Evolutionary conservation across 805 yeast genomes (phyloP).

Genomic region (Myxozyma vanderwaltii): DNA sequence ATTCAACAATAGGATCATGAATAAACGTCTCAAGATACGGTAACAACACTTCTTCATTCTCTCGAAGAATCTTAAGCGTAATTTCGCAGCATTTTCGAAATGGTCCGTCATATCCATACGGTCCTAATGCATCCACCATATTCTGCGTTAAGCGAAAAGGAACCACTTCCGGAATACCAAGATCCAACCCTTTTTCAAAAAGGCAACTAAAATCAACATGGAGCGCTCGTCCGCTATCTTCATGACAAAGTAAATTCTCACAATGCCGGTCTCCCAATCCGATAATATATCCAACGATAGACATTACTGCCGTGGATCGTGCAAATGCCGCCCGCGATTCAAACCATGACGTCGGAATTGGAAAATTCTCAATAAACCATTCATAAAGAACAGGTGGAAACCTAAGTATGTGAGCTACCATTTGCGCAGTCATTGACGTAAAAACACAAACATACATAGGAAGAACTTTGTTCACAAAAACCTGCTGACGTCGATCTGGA

Average conservation of each 20-base stretch:
- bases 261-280: slow-evolving; percentile 97
- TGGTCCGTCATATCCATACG: slow-evolving; percentile 85
- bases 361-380: slow-evolving; percentile 87
- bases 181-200: slow-evolving; percentile 74
- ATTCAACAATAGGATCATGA: slow-evolving; percentile 88
- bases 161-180: slow-evolving; percentile 86
- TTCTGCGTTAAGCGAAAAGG: slow-evolving; percentile 92
- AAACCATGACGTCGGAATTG: slow-evolving; percentile 90
- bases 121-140: slow-evolving; percentile 85
- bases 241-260: slow-evolving; percentile 79
- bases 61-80: slow-evolving; percentile 68
- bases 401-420: slow-evolving; percentile 14
- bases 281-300: slow-evolving; percentile 89
- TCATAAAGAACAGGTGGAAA: slow-evolving; percentile 74
- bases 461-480: slow-evolving; percentile 19
- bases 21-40: slow-evolving; percentile 89
- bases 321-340: slow-evolving; percentile 72
- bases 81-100: slow-evolving; percentile 86
- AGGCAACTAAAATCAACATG: slow-evolving; percentile 98
- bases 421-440: no score
- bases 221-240: slow-evolving; percentile 72
- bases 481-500: not conserved
- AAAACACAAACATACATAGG: slow-evolving; percentile 18
- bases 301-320: slow-evolving; percentile 90
- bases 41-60: slow-evolving; percentile 80